Base-by-base conservation (phyloP, 108 stramenopile species). In the Cyclostephanos tholiformis region DNA sequence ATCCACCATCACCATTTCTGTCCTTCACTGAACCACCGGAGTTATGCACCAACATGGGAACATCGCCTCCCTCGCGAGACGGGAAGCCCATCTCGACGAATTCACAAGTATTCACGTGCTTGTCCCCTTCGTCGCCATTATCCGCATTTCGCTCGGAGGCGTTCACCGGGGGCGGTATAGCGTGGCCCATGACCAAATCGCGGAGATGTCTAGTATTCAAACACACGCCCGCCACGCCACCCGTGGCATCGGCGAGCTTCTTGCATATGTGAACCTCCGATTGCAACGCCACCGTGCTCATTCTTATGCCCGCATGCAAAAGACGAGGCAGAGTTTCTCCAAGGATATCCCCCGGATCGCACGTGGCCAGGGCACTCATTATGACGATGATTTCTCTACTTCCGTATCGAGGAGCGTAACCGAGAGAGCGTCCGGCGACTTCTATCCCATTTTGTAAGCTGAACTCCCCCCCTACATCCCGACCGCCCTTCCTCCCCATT, bases 1-100 rank as follows among this genome's bases (percentile, higher is more conserved):
- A 51, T 53, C 71, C 51, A 51, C 72, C 76, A 39, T 85, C 65
- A 52, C 72, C 71, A 39, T 85, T 84, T 23, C 80, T 88, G 43
- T 83, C 85, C 29, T 74, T 80, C 10, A 85, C 56, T 19, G 38
- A 75, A 57, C 76, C 69, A 4, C 79, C 72, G 30, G 76, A 69
- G 39, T 41, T 64, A 71, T 92, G 89, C 38, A 93, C 90, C 68
- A 92, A 77, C 13, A 85, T 84, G 17, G 90, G 90, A 23, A 89
- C 85, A 26, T 90, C 90, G n/a, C 82, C 77, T 19, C 79, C 78
- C 62, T 83, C 79, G 30, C 87, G 77, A 11, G 84, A 84, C 3
- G 95, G 92, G 71, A 95, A 95, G 23, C 92, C 95, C 91, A 95
- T 95, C 39, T 69, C 82, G 19, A 95, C 87, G 79, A 95, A 88